Evolutionary conservation across 2,329 filamentous ascomycete genomes (phyloP), one percentile per base, ranked within the genome.

Genomic region (Drechslera avenae): DNA sequence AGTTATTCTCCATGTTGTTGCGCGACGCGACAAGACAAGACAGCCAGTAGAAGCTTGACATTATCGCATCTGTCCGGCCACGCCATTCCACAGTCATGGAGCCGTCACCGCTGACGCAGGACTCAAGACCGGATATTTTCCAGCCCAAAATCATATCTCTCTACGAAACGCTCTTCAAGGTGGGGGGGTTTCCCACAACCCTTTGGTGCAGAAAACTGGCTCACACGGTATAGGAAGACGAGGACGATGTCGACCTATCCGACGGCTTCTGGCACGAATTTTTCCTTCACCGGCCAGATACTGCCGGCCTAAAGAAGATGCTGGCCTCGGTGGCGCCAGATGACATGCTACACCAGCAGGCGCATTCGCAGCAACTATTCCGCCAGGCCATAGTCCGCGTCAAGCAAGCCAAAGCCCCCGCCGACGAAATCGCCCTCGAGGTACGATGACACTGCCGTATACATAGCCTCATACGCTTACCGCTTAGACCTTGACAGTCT

Each of bases 231-330:
- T 51, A 73, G 66, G 65, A 71, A 33, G 69, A 75, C 10, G 72
- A 78, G 76, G 84, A 87, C 58, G 83, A 88, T 52, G 75, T 79
- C 43, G 87, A 91, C 21, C 88, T 88, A 56, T 84, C 90, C 0
- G 91, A 96, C 54, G 93, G 91, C 35, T 99, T 97, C 77, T 99
- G 94, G 94, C 83, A 85, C 60, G 94, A 97, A 75, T 91, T 99
- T 76, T 99, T 99, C 73, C 82, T 99, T 31, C 81, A 97, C 51
- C 86, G 86, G 57, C 92, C 93, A 17, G 91, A 97, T 69, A 82
- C 84, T 46, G 73, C 79, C 4, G 83, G 85, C 40, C 78, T 99
- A 58, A 83, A 85, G 69, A 78, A 77, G 41, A 82, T 91, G 39
- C 78, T 99, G 54, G 83, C 86, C 57, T 78, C 82, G n/a, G 78